A percentile compares a stretch with the other conserved stretches of the same genome.
Conservation (phyloP, 495 filamentous ascomycete species). For the Astrothelium macrocarpum region DNA sequence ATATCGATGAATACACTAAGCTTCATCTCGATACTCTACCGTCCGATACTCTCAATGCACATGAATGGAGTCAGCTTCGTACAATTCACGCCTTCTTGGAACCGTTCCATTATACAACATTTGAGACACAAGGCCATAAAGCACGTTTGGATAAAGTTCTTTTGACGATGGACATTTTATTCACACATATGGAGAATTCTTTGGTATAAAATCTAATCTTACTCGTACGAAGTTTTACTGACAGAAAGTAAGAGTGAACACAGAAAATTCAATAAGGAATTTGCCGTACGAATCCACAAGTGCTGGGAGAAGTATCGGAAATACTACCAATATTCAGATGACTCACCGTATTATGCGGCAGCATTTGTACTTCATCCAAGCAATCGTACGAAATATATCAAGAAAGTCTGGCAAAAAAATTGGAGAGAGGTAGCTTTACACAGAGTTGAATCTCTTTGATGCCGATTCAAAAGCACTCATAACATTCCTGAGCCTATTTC, state of each 20-base stretch:
- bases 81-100: background rate
- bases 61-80: background rate
- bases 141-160: background rate
- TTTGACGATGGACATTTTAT: background rate
- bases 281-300: too few relatives aligned
- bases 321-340: too few relatives aligned
- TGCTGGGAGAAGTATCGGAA: too few relatives aligned
- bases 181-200: too few relatives aligned
- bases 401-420: too few relatives aligned
- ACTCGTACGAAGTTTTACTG: too few relatives aligned
- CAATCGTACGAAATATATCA: background rate
- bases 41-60: background rate
- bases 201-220: too few relatives aligned
- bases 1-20: background rate
- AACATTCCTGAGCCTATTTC: background rate
- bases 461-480: background rate
- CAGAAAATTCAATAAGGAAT: too few relatives aligned
- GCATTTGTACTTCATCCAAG: conserved; percentile 2
- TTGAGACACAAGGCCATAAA: background rate
- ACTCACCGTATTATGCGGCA: conserved; percentile 4
- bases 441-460: background rate
- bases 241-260: too few relatives aligned
- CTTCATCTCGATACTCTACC: background rate
- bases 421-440: background rate
- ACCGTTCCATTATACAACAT: background rate